Evolutionary conservation across 768 basidiomycete genomes (phyloP).

Genomic region (Pisolithus orientalis): DNA sequence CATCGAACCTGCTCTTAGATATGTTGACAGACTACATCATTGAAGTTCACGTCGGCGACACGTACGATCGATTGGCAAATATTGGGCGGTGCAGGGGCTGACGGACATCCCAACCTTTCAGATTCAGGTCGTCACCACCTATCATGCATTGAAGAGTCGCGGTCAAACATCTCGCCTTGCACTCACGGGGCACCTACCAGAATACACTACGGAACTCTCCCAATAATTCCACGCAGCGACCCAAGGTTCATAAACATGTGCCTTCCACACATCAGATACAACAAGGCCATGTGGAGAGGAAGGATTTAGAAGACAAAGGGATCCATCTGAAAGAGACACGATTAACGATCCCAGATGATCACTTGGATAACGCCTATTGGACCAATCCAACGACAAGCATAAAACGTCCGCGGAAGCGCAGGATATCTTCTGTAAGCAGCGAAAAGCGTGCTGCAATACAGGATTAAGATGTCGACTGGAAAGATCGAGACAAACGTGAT

Average conservation of each 20-base stretch:
- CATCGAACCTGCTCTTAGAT: constrained; percentile 62
- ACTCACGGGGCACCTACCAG: constrained; percentile 44
- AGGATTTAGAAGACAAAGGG: constrained; percentile 53
- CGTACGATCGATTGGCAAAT: constrained; percentile 69
- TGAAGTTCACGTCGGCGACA: background rate
- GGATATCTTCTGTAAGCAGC: constrained; percentile 34
- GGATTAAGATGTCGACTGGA: background rate
- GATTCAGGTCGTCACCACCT: constrained; percentile 90
- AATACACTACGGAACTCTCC: constrained; percentile 74
- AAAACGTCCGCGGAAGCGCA: constrained; percentile 53
- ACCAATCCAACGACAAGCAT: constrained; percentile 93
- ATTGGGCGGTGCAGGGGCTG: constrained; percentile 52
- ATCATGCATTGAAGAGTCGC: background rate
- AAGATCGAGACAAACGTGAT: background rate
- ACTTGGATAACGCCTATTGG: constrained; percentile 52
- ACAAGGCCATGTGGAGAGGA: constrained; percentile 38
- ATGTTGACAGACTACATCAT: background rate
- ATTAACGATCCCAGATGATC: constrained; percentile 57
- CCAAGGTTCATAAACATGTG: constrained; percentile 95
- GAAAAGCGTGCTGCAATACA: constrained; percentile 34
- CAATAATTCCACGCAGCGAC: constrained; percentile 87
- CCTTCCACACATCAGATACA: constrained; percentile 63
- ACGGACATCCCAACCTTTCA: constrained; percentile 90
- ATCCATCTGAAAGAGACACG: constrained; percentile 79
- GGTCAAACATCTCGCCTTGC: background rate